Evolutionary conservation across 208 protist species (phyloP).

Genomic region (Leishmania tropica): DNA sequence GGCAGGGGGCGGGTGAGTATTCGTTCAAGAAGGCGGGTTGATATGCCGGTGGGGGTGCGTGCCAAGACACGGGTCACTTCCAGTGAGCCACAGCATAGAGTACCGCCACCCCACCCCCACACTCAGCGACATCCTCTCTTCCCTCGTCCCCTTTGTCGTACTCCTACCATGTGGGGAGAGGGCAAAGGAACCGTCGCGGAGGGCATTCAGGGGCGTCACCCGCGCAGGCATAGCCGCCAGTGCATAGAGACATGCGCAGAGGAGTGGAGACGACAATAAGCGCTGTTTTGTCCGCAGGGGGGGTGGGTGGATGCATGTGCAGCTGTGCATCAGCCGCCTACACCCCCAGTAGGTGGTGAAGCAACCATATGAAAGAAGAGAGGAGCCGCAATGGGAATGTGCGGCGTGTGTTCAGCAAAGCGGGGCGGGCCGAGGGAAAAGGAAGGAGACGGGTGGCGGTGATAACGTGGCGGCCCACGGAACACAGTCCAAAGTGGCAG

Average conservation of each 20-base stretch:
- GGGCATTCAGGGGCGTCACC: not conserved
- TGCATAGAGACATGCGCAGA: not conserved
- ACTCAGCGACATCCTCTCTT: not conserved
- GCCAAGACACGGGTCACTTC: not conserved
- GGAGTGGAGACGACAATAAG: not conserved
- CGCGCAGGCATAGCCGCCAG: not conserved
- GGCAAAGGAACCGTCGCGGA: not conserved
- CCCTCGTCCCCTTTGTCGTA: not conserved
- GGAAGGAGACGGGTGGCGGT: not conserved
- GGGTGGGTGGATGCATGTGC: not conserved
- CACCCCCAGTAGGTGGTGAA: not conserved
- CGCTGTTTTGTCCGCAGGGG: not conserved
- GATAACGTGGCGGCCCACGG: not conserved
- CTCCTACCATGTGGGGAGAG: not conserved
- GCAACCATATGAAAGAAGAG: not conserved
- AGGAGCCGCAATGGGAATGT: not conserved
- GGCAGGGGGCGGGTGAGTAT: not conserved
- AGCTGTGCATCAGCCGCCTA: not conserved
- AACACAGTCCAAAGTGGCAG: not conserved
- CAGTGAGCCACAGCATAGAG: not conserved
- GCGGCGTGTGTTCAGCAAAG: not conserved
- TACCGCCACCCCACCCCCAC: not conserved
- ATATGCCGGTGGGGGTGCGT: not conserved
- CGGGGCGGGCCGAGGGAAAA: not conserved
- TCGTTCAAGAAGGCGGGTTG: not conserved